Base-by-base conservation (phyloP, 257 asterid genomes). In the Ocimum tenuiflorum region DNA sequence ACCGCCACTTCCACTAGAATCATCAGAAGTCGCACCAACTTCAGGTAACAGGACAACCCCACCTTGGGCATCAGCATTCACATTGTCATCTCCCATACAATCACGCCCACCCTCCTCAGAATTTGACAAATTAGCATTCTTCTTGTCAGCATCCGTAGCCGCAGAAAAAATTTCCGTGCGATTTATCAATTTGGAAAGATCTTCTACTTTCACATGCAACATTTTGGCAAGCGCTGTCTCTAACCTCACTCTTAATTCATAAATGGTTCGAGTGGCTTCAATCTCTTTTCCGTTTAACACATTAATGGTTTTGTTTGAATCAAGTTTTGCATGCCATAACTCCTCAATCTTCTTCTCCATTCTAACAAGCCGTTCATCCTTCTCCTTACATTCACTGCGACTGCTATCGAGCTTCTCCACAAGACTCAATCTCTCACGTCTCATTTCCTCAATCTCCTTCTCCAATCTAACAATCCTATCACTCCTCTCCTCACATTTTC, bases 231-330 rank as follows among this genome's bases (percentile, higher is more conserved):
- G 58, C 17, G n/a, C 3, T 8, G 14, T 19, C 22, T 54, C 22
- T 8, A 54, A n/a, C 38, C 24, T 24, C n/a, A 43, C 19, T 31
- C 31, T 60, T 56, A 75, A 53, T 17, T 70, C 73, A 39, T 48
- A 67, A 0, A 45, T n/a, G 10, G n/a, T 47, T 43, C 6, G 39
- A 27, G 19, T 41, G 22, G 61, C 58, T 52, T 71, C 60, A n/a
- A 46, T 14, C 12, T 12, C 20, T 27, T 38, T 31, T 9, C 9
- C 15, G 65, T 68, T 45, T 27, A 53, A 66, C 17, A 49, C 67
- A 6, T 59, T 41, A 23, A 41, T 45, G 0, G 36, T 62, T 39
- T 52, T 15, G 13, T 47, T 52, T n/a, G 71, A 66, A n/a, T 19
- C 60, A 18, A 38, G 53, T 33, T 56, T 63, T 42, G 63, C 67